phyloP scores from a whole-genome alignment of 176 grass and related monocot genomes.

The Aegilops tauschii region DNA sequence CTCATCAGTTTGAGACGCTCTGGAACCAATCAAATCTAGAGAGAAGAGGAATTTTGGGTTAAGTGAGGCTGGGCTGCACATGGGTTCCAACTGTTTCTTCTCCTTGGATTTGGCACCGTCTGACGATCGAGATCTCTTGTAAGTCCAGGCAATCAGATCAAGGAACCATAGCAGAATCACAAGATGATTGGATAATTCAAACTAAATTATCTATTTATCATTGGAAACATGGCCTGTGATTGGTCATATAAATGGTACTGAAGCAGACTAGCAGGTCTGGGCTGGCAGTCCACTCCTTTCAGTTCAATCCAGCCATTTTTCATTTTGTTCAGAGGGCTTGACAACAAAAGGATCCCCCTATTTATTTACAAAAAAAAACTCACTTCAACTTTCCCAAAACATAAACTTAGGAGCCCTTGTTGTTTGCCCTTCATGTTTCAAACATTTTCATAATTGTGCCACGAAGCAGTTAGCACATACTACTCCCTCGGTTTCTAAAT shows the following conservation, averaged over 20 bases:
- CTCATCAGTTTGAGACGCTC: not conserved
- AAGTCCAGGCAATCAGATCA: not conserved
- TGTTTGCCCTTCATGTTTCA: not conserved
- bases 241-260: not conserved
- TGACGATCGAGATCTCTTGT: not conserved
- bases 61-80: not conserved
- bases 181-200: not conserved
- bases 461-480: not conserved
- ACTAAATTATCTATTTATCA: not conserved
- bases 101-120: conserved; percentile 9
- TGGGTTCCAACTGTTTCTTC: conserved; percentile 14
- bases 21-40: not conserved
- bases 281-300: not conserved
- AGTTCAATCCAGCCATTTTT: not conserved
- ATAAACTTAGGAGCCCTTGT: not conserved
- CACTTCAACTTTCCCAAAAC: not conserved
- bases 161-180: not conserved
- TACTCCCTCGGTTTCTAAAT: too few species aligned
- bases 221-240: not conserved
- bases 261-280: not conserved
- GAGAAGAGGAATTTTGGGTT: not conserved
- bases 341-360: not conserved
- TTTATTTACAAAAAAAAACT: not conserved
- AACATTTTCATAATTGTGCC: not conserved
- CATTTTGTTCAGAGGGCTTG: not conserved